Evolutionary conservation across 257 asterid species (phyloP), one percentile per base, ranked within the genome.

Genomic region (Solanum bulbocastanum): DNA sequence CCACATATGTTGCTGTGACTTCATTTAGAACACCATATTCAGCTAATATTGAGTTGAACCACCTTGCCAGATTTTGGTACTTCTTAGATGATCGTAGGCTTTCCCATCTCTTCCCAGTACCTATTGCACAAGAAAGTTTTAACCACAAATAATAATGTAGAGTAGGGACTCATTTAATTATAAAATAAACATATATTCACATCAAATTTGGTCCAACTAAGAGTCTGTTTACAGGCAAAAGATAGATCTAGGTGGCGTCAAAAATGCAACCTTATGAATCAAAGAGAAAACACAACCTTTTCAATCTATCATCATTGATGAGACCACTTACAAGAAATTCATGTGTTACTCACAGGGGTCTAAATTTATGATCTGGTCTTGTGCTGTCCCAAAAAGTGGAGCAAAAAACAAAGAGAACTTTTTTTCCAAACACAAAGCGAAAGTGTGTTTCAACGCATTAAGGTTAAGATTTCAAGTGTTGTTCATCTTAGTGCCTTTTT

Each of bases 91-190:
- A 96, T 87, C 97, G 89, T 86, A 97, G 91, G 88, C 99, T 97
- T 90, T 94, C 95, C 99, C 99, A 97, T 87, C 99, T 95, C 91
- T 88, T 74, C 76, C 98, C 98, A 90, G 96, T 94, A 88, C 98
- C 99, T 94, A 89, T 56, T 44, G 90, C 83, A 30, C 2, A 85
- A 85, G 66, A 5, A 85, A 69, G 42, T 44, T 39, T 1, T 85
- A 20, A 68, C 82, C 76, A 42, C 22, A 52, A 25, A 16, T 22
- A 85, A 68, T 35, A 46, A 72, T 74, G 35, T 66, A 32, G 23
- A 85, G 30, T 33, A 40, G 33, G 40, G 23, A 27, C 82, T 65
- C 52, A 20, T 40, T 15, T 32, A 10, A 60, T 36, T 60, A 84
- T 15, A 84, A 58, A 84, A 37, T 25, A 39, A 84, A 76, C 16